Evolutionary conservation across 2,329 filamentous ascomycete species (phyloP).

Genomic region (Aspergillus neoniger): DNA sequence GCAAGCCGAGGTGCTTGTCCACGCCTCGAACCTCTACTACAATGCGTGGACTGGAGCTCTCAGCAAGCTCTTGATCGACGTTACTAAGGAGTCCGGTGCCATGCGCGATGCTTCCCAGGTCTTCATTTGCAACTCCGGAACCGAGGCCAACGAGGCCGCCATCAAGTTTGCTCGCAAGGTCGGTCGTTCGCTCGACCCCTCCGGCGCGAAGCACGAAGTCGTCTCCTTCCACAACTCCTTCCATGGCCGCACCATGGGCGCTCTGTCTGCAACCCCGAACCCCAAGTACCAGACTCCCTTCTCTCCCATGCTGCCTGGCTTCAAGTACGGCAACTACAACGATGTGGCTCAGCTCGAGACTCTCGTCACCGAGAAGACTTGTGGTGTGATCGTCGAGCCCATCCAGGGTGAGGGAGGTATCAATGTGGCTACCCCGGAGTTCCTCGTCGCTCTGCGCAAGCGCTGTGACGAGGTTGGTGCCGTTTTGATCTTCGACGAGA

Average conservation of each 20-base stretch:
- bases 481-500: slow-evolving; percentile 92
- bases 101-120: slow-evolving; percentile 80
- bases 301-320: slow-evolving; percentile 91
- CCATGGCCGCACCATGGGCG: slow-evolving; percentile 95
- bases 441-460: slow-evolving; percentile 78
- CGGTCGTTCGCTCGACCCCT: slow-evolving; percentile 72
- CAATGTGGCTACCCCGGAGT: slow-evolving; percentile 77
- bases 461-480: slow-evolving; percentile 86
- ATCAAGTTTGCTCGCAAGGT: slow-evolving; percentile 96
- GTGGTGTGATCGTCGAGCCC: slow-evolving; percentile 92
- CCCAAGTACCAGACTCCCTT: slow-evolving; percentile 97
- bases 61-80: slow-evolving; percentile 79
- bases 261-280: slow-evolving; percentile 93
- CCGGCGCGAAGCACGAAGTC: slow-evolving; percentile 74
- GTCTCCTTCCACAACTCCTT: slow-evolving; percentile 92
- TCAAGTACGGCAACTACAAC: slow-evolving; percentile 83
- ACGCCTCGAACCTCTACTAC: slow-evolving; percentile 95
- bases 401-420: slow-evolving; percentile 97
- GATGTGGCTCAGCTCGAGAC: slow-evolving; percentile 70
- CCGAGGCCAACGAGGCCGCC: slow-evolving; percentile 95
- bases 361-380: slow-evolving; percentile 81
- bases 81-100: slow-evolving; percentile 74
- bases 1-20: slow-evolving; percentile 78
- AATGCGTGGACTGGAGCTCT: slow-evolving; percentile 93
- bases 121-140: slow-evolving; percentile 95